Percentiles rank a stretch among this genome's conserved stretches.
Conservation (phyloP, 148 eudicot species). For the Pouteria glomerata region DNA sequence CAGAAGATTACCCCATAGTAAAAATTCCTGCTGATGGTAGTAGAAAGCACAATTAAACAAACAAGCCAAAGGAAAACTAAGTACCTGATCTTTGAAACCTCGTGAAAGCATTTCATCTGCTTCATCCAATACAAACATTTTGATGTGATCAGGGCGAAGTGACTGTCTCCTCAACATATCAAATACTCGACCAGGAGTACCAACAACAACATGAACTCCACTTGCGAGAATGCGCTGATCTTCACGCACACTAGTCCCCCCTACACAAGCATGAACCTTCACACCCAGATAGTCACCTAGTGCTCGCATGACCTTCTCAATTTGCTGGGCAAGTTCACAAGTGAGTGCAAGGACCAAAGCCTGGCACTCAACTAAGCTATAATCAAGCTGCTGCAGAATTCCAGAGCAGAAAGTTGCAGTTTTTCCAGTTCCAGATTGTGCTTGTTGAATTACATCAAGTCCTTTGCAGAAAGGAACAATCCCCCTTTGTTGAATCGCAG, state of each 20-base stretch:
- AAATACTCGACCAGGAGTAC: constrained; percentile 81
- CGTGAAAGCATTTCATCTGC: constrained; percentile 90
- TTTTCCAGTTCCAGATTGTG: constrained; percentile 65
- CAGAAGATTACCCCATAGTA: background rate
- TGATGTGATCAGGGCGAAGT: constrained; percentile 53
- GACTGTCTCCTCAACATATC: constrained; percentile 72
- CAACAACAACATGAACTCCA: constrained; percentile 79
- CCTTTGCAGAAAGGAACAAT: constrained; percentile 60
- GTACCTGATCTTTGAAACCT: constrained; percentile 80
- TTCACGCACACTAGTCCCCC: constrained; percentile 78
- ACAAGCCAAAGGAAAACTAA: background rate
- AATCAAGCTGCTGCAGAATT: constrained; percentile 50
- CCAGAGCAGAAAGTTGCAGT: constrained; percentile 72
- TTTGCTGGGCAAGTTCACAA: constrained; percentile 59
- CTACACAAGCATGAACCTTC: constrained; percentile 83
- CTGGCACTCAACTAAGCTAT: constrained; percentile 42
- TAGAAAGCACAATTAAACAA: too few relatives aligned
- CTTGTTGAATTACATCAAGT: constrained; percentile 60
- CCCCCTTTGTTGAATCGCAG: constrained; percentile 63
- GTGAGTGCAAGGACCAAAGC: constrained; percentile 59
- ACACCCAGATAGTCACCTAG: constrained; percentile 71
- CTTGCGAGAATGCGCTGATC: constrained; percentile 62
- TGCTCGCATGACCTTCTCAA: constrained; percentile 62
- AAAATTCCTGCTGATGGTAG: background rate
- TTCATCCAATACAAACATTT: constrained; percentile 78